Base-by-base conservation (phyloP, 106 monocot species). In the Dendrobium officinale region DNA sequence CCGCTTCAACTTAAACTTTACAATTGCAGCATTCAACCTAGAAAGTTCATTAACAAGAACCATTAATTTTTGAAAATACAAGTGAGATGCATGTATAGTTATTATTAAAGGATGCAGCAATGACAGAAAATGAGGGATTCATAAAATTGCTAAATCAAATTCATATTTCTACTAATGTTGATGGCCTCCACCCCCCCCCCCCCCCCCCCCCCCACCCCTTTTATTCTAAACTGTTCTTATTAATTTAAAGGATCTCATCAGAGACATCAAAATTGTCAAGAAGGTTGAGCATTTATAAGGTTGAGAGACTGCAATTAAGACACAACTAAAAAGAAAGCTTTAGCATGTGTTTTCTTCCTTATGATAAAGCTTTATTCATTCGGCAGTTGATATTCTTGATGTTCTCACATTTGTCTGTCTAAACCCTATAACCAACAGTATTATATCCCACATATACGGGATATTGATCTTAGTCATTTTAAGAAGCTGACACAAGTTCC, bases 21-120 rank as follows among this genome's bases (percentile, higher is more conserved):
- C 87, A 84, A 96, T 81, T 79, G 96, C 96, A 47, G 93, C 93
- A 91, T n/a, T 96, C 93, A 91, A 96, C 91, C 96, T 96, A 82
- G 58, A 67, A 77, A 72, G 64, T 64, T 24, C 22, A 64, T 64
- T 64, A 9, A 64, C 6, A 64, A 6, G 64, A 64, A 51, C 51
- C 51, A 15, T 51, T 51, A 51, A 2, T n/a, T 64, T 64, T 64
- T 1, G 58, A 64, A 64, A 64, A 64, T 64, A 64, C 6, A 64
- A 64, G 64, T 24, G 24, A 24, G 24, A 64, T 0, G 51, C 64
- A 64, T 61, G 6, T 6, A 61, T 1, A n/a, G 15, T 13, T 26
- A 64, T n/a, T 64, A 22, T 24, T 64, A 64, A 22, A 64, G 1
- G 24, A 64, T 64, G 64, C 24, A 64, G 51, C 2, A 64, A 64